phyloP scores from a whole-genome alignment of 2,329 filamentous ascomycete genomes.

The Hymenoscyphus fructigenus region DNA sequence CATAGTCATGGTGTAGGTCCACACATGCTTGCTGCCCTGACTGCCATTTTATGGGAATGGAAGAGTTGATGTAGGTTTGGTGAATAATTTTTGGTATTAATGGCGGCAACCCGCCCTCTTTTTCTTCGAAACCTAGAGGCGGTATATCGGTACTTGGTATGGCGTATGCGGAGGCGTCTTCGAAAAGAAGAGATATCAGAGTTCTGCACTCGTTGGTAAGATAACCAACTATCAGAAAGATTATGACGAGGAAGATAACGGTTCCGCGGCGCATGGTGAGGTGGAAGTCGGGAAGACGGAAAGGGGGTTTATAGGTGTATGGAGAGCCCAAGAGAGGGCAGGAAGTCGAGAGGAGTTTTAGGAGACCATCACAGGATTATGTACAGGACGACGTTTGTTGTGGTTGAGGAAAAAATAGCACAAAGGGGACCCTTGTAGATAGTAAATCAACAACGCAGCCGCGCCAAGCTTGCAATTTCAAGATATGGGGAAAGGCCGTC shows the following conservation, averaged over 20 bases:
- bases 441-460: background rate
- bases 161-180: conserved; percentile 65
- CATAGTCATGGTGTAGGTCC: conserved; percentile 67
- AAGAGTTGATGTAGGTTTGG: conserved; percentile 71
- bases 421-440: background rate
- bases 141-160: conserved; percentile 67
- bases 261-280: conserved; percentile 37
- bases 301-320: background rate
- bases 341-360: background rate
- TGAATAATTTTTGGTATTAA: conserved; percentile 76
- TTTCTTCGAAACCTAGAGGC: conserved; percentile 59
- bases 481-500: background rate
- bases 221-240: conserved; percentile 61
- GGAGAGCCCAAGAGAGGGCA: background rate
- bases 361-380: conserved; percentile 1
- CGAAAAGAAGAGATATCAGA: conserved; percentile 66
- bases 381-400: background rate
- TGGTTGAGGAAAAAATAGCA: background rate
- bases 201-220: conserved; percentile 69
- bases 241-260: conserved; percentile 48
- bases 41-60: conserved; percentile 65
- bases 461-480: background rate
- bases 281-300: background rate
- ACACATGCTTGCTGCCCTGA: conserved; percentile 67
- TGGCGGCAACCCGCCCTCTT: conserved; percentile 55